phyloP scores from a whole-genome alignment of 1,284 basidiomycete genomes.

The Neotropicomus parvogracilis region DNA sequence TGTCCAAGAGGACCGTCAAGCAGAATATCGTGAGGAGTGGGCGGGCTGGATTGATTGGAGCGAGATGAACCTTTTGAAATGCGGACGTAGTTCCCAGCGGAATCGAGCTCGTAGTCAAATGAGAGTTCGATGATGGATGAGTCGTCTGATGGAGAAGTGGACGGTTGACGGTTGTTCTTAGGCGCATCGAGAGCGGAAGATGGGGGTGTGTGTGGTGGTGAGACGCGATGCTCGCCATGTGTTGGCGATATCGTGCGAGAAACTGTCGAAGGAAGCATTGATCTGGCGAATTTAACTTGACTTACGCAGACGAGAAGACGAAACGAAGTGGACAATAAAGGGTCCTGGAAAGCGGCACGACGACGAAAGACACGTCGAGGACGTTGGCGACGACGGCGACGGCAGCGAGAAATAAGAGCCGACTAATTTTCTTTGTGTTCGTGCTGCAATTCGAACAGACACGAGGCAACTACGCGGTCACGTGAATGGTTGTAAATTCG shows the following conservation, averaged over 20 bases:
- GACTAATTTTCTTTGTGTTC: constrained; percentile 30
- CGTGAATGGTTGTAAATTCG: constrained; percentile 29
- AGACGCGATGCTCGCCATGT: constrained; percentile 31
- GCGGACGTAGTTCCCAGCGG: constrained; percentile 58
- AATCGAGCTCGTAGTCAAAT: constrained; percentile 63
- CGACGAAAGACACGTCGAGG: constrained; percentile 18
- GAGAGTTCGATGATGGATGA: constrained; percentile 66
- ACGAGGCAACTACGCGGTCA: constrained; percentile 36
- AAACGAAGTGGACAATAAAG: background rate
- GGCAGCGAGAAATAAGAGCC: constrained; percentile 10
- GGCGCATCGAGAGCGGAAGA: constrained; percentile 25
- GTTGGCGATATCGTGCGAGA: constrained; percentile 32
- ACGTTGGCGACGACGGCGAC: constrained; percentile 18
- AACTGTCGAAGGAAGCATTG: constrained; percentile 24
- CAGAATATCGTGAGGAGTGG: constrained; percentile 35
- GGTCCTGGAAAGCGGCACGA: constrained; percentile 2
- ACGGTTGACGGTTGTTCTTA: constrained; percentile 34
- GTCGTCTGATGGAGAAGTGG: constrained; percentile 51
- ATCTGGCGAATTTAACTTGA: constrained; percentile 10
- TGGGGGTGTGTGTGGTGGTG: constrained; percentile 32
- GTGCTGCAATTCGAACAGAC: constrained; percentile 29
- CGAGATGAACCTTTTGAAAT: constrained; percentile 41
- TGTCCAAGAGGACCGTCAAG: constrained; percentile 22
- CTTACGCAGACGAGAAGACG: constrained; percentile 10
- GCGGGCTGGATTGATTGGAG: constrained; percentile 36